phyloP scores from a whole-genome alignment of 257 asterid genomes.

The Capsicum rhomboideum region DNA sequence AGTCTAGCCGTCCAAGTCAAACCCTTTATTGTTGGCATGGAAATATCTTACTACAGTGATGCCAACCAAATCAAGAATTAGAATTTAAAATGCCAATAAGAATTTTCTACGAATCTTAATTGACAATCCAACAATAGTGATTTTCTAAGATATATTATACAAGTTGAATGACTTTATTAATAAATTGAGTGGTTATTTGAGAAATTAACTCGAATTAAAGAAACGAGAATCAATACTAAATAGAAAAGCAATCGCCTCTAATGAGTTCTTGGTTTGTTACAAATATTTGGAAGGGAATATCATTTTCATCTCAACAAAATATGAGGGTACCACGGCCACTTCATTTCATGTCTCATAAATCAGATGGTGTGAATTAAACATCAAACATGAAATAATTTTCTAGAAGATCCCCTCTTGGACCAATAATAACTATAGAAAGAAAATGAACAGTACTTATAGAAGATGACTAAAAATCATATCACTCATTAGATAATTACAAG shows the following conservation, averaged over 20 bases:
- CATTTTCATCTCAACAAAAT: not conserved
- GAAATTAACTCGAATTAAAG: not conserved
- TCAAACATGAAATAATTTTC: too few relatives aligned
- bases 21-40: not conserved
- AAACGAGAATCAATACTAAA: not conserved
- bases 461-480: too few relatives aligned
- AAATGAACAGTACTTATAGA: too few relatives aligned
- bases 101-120: not conserved
- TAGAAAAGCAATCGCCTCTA: not conserved
- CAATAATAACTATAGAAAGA: too few relatives aligned
- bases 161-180: not conserved
- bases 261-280: not conserved
- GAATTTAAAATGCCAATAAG: not conserved
- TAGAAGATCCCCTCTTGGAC: too few relatives aligned
- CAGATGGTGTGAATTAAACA: too few relatives aligned
- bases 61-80: not conserved
- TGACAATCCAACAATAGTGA: not conserved
- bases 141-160: not conserved
- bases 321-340: too few relatives aligned
- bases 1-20: not conserved
- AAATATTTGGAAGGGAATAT: not conserved
- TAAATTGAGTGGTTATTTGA: too few relatives aligned
- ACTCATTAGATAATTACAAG: too few relatives aligned
- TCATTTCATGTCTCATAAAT: too few relatives aligned
- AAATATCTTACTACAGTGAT: not conserved